Evolutionary conservation across 2,329 filamentous ascomycete species (phyloP), one percentile per base, ranked within the genome.

Genomic region (Westerdykella ornata): DNA sequence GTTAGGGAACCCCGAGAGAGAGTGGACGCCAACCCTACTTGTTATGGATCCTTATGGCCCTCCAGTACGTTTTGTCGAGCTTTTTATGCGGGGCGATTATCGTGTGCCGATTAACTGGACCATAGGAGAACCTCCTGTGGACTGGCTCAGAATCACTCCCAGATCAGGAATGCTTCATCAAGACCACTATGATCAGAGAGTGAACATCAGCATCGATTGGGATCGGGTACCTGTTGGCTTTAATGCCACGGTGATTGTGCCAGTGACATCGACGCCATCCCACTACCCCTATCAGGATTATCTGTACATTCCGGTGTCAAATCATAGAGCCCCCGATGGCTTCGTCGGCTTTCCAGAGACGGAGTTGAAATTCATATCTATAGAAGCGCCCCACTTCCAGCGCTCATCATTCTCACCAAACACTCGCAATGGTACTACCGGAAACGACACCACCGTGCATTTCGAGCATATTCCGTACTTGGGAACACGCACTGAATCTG

Each of bases 1-100:
- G 3, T 78, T 71, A 5, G 38, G 35, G 3, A 48, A 44, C 13
- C 40, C 41, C 13, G 41, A 43, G 4, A 33, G 11, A 9, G 30
- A 33, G 14, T 33, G 30, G 30, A 33, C 30, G 12, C 30, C 30
- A 3, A 40, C 19, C 12, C 11, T 48, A 12, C 45, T 45, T 2
- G 43, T 42, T 13, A 51, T 53, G 50, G 45, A 46, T 44, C 45
- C 43, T 1, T 53, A 53, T 38, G 52, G 52, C 1, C 51, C 51
- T n/a, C 3, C 35, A 3, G 19, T 38, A 3, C 35, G 51, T 16
- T 44, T 39, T 8, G 34, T 53, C 6, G 49, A 53, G 30, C 31
- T 53, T 2, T 53, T 48, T 17, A 49, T 48, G 46, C 36, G 51
- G 13, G 48, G 51, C 3, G 48, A 53, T 20, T 53, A 51, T 32